phyloP scores from a whole-genome alignment of 2,329 filamentous ascomycete genomes.

The Onygenales sp. region DNA sequence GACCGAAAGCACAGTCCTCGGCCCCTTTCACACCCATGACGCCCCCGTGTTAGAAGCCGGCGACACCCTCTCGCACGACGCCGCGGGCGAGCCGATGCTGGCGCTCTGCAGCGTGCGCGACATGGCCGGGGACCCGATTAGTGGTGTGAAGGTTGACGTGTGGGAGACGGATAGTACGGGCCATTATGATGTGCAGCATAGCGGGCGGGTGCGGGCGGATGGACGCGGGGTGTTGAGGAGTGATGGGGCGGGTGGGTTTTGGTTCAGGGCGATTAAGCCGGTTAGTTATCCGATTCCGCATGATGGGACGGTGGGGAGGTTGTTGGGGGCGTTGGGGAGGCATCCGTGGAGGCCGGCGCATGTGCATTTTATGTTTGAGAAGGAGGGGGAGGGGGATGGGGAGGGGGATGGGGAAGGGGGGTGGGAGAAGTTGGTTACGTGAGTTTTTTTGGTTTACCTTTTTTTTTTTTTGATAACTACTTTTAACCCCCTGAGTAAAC shows the following conservation, averaged over 20 bases:
- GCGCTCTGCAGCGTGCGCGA: conserved; percentile 66
- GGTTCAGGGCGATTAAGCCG: conserved; percentile 76
- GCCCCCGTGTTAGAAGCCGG: conserved; percentile 50
- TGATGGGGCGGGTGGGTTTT: conserved; percentile 65
- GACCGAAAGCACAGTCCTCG: conserved; percentile 72
- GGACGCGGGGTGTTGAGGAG: conserved; percentile 62
- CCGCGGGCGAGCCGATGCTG: conserved; percentile 59
- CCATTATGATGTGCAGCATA: conserved; percentile 72
- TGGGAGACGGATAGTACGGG: conserved; percentile 80
- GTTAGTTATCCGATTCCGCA: conserved; percentile 79
- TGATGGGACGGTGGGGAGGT: conserved; percentile 71
- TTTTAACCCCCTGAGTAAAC: not conserved
- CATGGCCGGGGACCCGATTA: conserved; percentile 51
- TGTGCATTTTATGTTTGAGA: conserved; percentile 85
- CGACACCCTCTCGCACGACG: conserved; percentile 56
- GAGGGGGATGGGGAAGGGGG: conserved; percentile 19
- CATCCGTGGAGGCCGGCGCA: conserved; percentile 70
- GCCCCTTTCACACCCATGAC: conserved; percentile 76
- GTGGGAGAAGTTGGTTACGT: conserved; percentile 77
- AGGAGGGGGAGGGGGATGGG: conserved; percentile 51
- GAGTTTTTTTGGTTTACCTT: conserved; percentile 28
- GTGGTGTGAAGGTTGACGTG: conserved; percentile 63
- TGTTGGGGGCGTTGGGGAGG: conserved; percentile 57
- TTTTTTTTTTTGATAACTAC: not conserved
- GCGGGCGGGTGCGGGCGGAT: conserved; percentile 54